Conservation (phyloP, 179 eudicot species). For the Beta corolliflora region DNA sequence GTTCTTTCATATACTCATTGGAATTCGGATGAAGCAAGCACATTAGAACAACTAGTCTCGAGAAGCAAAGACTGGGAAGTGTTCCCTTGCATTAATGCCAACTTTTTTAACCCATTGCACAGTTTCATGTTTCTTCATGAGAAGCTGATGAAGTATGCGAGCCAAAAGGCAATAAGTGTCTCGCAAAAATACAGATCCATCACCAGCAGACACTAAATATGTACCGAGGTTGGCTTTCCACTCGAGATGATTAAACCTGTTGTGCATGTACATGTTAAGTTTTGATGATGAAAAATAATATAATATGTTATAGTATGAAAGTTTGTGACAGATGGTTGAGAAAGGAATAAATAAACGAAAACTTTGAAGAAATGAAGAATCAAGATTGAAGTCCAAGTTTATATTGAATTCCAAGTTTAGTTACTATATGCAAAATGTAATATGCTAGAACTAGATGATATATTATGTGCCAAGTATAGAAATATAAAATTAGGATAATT, state of each 20-base stretch:
- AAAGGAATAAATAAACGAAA: too few species aligned
- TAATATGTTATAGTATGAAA: too few species aligned
- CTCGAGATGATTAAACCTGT: constrained; percentile 24
- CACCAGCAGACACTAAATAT: background rate
- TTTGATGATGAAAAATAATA: too few species aligned
- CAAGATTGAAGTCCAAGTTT: too few species aligned
- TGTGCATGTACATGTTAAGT: too few species aligned
- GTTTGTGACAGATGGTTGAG: too few species aligned
- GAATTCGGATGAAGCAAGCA: constrained; percentile 43
- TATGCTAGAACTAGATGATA: too few species aligned
- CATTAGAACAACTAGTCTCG: constrained; percentile 45
- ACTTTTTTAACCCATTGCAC: constrained; percentile 43
- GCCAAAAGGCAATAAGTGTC: constrained; percentile 30
- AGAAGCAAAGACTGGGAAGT: constrained; percentile 51
- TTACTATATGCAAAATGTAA: too few species aligned
- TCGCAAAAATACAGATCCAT: background rate
- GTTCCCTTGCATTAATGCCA: constrained; percentile 17
- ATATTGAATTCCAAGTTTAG: too few species aligned
- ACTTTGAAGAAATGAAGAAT: too few species aligned
- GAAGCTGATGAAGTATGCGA: constrained; percentile 27
- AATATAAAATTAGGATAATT: too few species aligned
- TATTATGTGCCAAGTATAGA: too few species aligned
- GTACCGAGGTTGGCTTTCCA: constrained; percentile 21
- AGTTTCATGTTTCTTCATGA: constrained; percentile 29
- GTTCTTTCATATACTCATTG: constrained; percentile 15